These are phyloP conservation scores for Neopestalotiopsis clavispora DNA, from an alignment of 2,329 filamentous ascomycete species.

Conservation along the genomic window DNA sequence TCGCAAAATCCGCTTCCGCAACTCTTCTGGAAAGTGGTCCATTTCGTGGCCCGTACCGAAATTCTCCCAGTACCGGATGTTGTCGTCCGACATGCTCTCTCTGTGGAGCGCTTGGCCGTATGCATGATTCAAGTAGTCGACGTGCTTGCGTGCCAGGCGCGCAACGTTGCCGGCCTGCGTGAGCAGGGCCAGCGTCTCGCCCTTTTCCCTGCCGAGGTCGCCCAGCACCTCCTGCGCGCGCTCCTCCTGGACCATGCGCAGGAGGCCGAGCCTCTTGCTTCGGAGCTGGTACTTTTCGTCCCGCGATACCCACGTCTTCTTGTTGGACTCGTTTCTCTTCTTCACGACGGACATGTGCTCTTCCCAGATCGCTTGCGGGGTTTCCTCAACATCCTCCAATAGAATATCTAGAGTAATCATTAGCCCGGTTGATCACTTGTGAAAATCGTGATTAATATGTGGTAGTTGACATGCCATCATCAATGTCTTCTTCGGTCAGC, in stretches of 20 bases:
- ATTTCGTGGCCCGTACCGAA: neutral
- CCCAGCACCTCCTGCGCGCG: neutral
- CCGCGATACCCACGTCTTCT: neutral
- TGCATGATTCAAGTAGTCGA: neutral
- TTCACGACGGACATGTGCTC: neutral
- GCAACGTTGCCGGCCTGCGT: neutral
- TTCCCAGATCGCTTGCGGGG: neutral
- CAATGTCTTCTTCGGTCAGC: neutral
- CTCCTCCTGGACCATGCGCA: neutral
- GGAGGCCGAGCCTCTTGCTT: neutral
- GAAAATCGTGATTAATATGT: neutral
- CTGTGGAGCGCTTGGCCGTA: conserved; percentile 4
- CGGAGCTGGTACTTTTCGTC: neutral
- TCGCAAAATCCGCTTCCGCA: neutral
- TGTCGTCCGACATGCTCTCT: neutral
- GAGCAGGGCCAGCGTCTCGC: neutral
- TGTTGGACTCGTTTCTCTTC: neutral
- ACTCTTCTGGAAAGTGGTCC: neutral
- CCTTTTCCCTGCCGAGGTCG: neutral
- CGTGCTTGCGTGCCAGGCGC: neutral
- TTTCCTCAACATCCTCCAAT: neutral
- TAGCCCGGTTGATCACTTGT: neutral
- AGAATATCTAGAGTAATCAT: neutral
- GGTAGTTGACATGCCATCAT: neutral
- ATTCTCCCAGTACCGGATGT: conserved; percentile 9